These are phyloP conservation scores for Wickerhamomyces ciferrii DNA, from an alignment of 805 yeast genomes.

Conservation along the genomic window DNA sequence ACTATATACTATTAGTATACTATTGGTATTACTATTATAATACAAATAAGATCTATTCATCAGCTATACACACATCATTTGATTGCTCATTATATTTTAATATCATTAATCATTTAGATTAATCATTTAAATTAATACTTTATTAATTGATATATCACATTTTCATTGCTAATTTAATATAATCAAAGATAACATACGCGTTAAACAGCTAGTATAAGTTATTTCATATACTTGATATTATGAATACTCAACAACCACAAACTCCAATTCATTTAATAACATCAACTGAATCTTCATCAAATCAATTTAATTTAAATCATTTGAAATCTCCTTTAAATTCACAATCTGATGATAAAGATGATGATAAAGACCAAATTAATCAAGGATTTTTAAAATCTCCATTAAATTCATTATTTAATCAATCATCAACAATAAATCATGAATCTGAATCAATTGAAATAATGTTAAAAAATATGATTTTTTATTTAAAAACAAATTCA, in stretches of 20 bases:
- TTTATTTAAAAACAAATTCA: not conserved
- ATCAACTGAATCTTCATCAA: not conserved
- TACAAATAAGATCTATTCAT: too few relatives aligned
- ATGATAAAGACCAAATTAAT: not conserved
- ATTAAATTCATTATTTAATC: not conserved
- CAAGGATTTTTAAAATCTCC: not conserved
- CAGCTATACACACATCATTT: too few relatives aligned
- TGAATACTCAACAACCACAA: not conserved
- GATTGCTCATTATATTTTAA: too few relatives aligned
- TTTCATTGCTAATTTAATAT: too few relatives aligned
- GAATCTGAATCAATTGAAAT: not conserved
- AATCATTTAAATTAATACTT: too few relatives aligned
- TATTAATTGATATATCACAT: too few relatives aligned
- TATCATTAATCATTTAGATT: too few relatives aligned
- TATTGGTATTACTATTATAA: too few relatives aligned
- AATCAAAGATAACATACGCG: too few relatives aligned
- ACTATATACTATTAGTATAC: too few relatives aligned
- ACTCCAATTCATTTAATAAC: conserved; percentile 5
- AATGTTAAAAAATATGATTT: not conserved
- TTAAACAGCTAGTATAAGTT: too few relatives aligned
- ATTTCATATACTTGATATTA: too few relatives aligned
- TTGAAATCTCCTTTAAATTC: conserved; percentile 4
- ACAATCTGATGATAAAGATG: not conserved
- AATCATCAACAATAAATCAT: not conserved
- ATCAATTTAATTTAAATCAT: conserved; percentile 5